phyloP scores from a whole-genome alignment of 2,329 filamentous ascomycete genomes.

The Diaporthe aspalathi region DNA sequence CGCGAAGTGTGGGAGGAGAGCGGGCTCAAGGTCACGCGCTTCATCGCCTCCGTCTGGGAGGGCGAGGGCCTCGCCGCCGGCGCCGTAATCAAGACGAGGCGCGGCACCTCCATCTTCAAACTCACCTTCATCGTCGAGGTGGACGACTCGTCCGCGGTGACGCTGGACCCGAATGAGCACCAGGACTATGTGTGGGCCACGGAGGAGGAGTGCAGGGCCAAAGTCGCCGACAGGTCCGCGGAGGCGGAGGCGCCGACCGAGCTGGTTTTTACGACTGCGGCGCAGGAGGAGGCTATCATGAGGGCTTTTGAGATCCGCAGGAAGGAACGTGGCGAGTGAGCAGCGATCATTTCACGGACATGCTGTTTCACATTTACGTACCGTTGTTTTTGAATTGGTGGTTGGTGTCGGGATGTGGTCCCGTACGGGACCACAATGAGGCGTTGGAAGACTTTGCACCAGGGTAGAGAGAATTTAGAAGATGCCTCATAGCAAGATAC shows the following conservation, averaged over 20 bases:
- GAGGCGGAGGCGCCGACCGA: constrained; percentile 31
- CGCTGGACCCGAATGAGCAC: constrained; percentile 50
- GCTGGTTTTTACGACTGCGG: constrained; percentile 43
- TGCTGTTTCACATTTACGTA: not conserved
- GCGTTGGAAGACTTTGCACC: not conserved
- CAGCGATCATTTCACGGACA: not conserved
- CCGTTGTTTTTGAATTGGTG: not conserved
- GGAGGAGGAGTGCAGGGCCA: constrained; percentile 47
- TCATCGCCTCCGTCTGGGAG: constrained; percentile 41
- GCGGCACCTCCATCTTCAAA: constrained; percentile 42
- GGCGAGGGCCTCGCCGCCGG: constrained; percentile 33
- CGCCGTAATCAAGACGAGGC: constrained; percentile 44
- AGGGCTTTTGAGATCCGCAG: constrained; percentile 40
- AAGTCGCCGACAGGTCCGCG: constrained; percentile 21
- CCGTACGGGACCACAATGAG: not conserved
- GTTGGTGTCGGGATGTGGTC: too few species aligned
- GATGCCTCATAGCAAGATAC: too few species aligned
- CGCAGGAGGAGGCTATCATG: constrained; percentile 41
- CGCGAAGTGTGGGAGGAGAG: constrained; percentile 58
- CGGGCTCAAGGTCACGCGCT: constrained; percentile 47
- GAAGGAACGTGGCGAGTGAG: not conserved
- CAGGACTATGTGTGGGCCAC: constrained; percentile 49
- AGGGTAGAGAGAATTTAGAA: too few species aligned
- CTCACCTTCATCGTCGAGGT: constrained; percentile 47
- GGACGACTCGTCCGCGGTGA: constrained; percentile 39